Evolutionary conservation across 2,329 filamentous ascomycete species (phyloP), one percentile per base, ranked within the genome.

Genomic region (Trichoderma brevicompactum): DNA sequence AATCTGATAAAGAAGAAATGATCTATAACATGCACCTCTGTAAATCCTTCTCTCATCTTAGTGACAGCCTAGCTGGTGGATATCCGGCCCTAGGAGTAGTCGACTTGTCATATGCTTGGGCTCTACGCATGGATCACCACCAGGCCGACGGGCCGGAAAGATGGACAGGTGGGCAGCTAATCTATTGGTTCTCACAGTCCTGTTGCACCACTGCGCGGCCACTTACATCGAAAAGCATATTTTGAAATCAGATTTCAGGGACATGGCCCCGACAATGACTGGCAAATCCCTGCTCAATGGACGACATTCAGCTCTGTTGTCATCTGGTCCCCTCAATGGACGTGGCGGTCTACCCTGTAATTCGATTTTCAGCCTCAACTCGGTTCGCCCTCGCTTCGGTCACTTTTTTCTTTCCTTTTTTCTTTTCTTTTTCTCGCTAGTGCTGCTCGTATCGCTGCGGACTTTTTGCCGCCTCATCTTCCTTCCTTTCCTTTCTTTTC

Each of bases 91-190:
- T 36, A n/a, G n/a, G 12, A 52, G 38, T 19, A 52, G 36, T 46
- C 38, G 49, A 63, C 59, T 38, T 28, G 59, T 63, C 59, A 63
- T 63, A 50, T 50, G 32, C 59, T 40, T 28, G 38, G 10, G 58
- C 36, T 32, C 44, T 28, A 13, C 28, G 59, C 59, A 44, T 63
- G 48, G 59, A 63, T 63, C 59, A 53, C 49, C 59, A 36, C 40
- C 49, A 63, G 50, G 49, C 17, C 32, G 59, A 38, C 40, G 32
- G 32, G 17, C 28, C 41, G 13, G 40, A n/a, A 50, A 28, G 19
- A 50, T 19, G 49, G 38, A n/a, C n/a, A n/a, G n/a, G 9, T 15
- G 58, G 15, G 38, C 59, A 44, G 36, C 28, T 7, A 54, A 28
- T 17, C 34, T 8, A 62, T 44, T 62, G 59, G 40, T 10, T 19